Evolutionary conservation across 2,329 filamentous ascomycete genomes (phyloP).

Genomic region (Aureobasidium lini): DNA sequence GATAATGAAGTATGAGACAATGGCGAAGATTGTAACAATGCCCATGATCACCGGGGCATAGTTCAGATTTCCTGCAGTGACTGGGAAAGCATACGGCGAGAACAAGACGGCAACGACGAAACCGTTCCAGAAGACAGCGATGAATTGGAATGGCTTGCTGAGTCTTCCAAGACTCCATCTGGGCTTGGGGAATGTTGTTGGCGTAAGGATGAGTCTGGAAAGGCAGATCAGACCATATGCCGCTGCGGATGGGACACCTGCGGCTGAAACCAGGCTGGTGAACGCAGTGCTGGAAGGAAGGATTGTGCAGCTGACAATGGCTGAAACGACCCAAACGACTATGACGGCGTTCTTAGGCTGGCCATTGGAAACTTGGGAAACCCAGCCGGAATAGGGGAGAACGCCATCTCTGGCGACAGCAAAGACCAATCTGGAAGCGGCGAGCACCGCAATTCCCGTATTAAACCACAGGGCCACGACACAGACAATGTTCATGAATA

Average conservation of each 20-base stretch:
- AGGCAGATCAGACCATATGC: slow-evolving; percentile 39
- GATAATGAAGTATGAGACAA: slow-evolving; percentile 29
- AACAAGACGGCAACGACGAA: slow-evolving; percentile 32
- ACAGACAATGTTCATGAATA: slow-evolving; percentile 54
- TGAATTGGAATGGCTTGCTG: slow-evolving; percentile 29
- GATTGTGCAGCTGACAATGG: slow-evolving; percentile 52
- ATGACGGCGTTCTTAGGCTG: slow-evolving; percentile 55
- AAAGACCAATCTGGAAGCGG: slow-evolving; percentile 54
- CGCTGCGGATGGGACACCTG: slow-evolving; percentile 34
- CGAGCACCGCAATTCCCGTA: slow-evolving; percentile 52
- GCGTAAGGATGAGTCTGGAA: slow-evolving; percentile 30
- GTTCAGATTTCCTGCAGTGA: slow-evolving; percentile 28
- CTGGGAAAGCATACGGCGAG: slow-evolving; percentile 31
- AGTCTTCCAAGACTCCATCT: slow-evolving; percentile 30
- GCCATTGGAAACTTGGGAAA: slow-evolving; percentile 47
- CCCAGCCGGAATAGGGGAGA: slow-evolving; percentile 52
- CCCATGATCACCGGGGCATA: slow-evolving; percentile 32
- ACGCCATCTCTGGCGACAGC: slow-evolving; percentile 56
- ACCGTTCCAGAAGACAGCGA: slow-evolving; percentile 32
- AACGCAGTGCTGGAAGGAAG: slow-evolving; percentile 44
- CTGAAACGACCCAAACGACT: slow-evolving; percentile 49
- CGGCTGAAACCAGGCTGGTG: slow-evolving; percentile 32
- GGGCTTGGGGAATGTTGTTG: slow-evolving; percentile 29
- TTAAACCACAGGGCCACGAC: slow-evolving; percentile 44
- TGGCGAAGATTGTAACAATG: slow-evolving; percentile 30